Conservation (phyloP, 1,284 basidiomycete genomes). For the Boletellus sp. region DNA sequence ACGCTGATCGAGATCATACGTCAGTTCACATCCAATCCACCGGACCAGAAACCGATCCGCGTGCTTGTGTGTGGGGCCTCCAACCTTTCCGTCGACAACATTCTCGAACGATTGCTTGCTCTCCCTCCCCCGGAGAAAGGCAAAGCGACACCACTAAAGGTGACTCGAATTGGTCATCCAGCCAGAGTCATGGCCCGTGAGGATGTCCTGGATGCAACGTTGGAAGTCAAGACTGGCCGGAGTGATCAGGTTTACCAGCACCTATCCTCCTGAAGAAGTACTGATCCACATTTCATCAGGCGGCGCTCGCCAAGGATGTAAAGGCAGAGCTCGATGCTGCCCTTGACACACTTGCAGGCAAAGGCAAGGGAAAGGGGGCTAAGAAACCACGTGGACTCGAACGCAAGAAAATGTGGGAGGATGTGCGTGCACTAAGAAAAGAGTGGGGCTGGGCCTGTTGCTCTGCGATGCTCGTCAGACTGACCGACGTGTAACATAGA, state of each 20-base stretch:
- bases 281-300: slow-evolving; percentile 37
- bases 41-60: slow-evolving; percentile 44
- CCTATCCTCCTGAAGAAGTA: not conserved
- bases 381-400: slow-evolving; percentile 72
- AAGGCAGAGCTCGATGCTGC: slow-evolving; percentile 77
- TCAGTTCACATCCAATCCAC: slow-evolving; percentile 62
- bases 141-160: slow-evolving; percentile 43
- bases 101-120: slow-evolving; percentile 76
- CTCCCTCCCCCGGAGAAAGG: slow-evolving; percentile 44
- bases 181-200: slow-evolving; percentile 81
- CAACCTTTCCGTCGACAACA: slow-evolving; percentile 90
- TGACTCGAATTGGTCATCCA: slow-evolving; percentile 89
- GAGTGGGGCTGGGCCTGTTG: slow-evolving; percentile 56
- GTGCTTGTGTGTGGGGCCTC: slow-evolving; percentile 89
- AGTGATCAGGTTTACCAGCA: slow-evolving; percentile 62
- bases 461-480: not conserved
- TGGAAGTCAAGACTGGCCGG: slow-evolving; percentile 82
- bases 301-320: slow-evolving; percentile 79
- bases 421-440: slow-evolving; percentile 85
- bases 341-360: slow-evolving; percentile 67
- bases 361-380: slow-evolving; percentile 74
- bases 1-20: slow-evolving; percentile 89
- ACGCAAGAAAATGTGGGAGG: slow-evolving; percentile 86
- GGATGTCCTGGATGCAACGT: slow-evolving; percentile 70
- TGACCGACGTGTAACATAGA: slow-evolving; percentile 37